phyloP scores from a whole-genome alignment of 371 early-diverging fungal genomes.

The Haplosporangium sp. region DNA sequence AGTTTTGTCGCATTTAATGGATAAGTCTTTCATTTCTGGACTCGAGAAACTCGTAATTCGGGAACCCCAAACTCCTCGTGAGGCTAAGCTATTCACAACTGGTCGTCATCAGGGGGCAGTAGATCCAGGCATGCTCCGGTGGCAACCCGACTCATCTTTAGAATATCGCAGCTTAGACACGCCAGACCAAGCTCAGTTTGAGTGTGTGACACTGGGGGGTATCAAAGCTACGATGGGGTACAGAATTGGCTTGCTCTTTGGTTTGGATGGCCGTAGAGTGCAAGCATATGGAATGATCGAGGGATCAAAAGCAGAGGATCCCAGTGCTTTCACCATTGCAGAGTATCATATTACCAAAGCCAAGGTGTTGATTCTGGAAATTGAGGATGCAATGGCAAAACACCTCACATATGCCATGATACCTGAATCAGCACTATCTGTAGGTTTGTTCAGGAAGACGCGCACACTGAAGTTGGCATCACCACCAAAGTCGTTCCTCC shows the following conservation, averaged over 20 bases:
- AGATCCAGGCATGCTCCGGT: not conserved
- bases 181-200: constrained; percentile 41
- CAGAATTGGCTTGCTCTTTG: constrained; percentile 28
- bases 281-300: constrained; percentile 32
- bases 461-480: not conserved
- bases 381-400: constrained; percentile 43
- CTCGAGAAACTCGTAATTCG: constrained; percentile 62
- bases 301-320: constrained; percentile 27
- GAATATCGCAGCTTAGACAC: not conserved
- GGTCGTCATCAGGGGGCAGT: constrained; percentile 11
- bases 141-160: constrained; percentile 8
- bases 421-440: constrained; percentile 43
- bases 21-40: constrained; percentile 56
- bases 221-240: constrained; percentile 56
- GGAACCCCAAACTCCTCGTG: constrained; percentile 59
- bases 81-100: constrained; percentile 28
- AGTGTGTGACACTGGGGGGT: constrained; percentile 49
- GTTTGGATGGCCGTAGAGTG: constrained; percentile 19
- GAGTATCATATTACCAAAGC: constrained; percentile 46
- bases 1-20: constrained; percentile 61
- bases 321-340: constrained; percentile 15
- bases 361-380: constrained; percentile 41
- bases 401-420: constrained; percentile 46
- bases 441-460: constrained; percentile 31
- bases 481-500: constrained; percentile 4